Base-by-base conservation (phyloP, 495 filamentous ascomycete species). In the Parmelia sp. region DNA sequence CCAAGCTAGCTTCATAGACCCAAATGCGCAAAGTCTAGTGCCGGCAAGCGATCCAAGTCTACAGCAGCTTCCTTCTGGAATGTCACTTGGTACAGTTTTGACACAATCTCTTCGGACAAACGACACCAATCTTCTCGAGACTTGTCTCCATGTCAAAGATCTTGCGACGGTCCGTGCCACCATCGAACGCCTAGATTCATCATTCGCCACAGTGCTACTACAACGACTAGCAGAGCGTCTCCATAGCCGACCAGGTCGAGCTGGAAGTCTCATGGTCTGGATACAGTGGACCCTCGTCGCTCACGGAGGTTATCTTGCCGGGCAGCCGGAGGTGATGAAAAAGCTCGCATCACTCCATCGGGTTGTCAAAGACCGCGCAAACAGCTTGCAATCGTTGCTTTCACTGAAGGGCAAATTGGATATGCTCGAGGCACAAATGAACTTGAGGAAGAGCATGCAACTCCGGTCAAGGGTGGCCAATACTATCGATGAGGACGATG, bases 261-360 rank as follows among this genome's bases (percentile, higher is more conserved):
- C 94, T 21, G 90, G 91, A 36, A 88, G 84, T 66, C 84, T 98
- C n/a, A 92, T 96, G 79, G 83, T 88, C 21, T 98, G 94, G 94
- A 88, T 97, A 53, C 91, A 97, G 75, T 96, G 91, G 90, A 93
- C 90, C 1, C 81, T 96, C n/a, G 84, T 97, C 25, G 88, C 91
- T 11, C 94, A 98, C 74, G 94, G 94, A 66, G 94, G 94, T 65
- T 92, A 92, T 60, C 78, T 98, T 42, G 90, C 91, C 31, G 86
- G 86, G 15, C 89, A 95, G 69, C 86, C 89, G 0, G 86, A 91
- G 45, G 74, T 94, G 21, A 83, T 94, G 68, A 85, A 86, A 69
- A 84, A 88, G 68, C 81, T 98, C 55, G 77, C 82, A 25, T 87
- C 88, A 33, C 82, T 98, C 11, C 86, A 90, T 73, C 84, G 86